A percentile compares a stretch with the other conserved stretches of the same genome.
Evolutionary conservation across 495 filamentous ascomycete species (phyloP).

Genomic region (Daldinia loculata): DNA sequence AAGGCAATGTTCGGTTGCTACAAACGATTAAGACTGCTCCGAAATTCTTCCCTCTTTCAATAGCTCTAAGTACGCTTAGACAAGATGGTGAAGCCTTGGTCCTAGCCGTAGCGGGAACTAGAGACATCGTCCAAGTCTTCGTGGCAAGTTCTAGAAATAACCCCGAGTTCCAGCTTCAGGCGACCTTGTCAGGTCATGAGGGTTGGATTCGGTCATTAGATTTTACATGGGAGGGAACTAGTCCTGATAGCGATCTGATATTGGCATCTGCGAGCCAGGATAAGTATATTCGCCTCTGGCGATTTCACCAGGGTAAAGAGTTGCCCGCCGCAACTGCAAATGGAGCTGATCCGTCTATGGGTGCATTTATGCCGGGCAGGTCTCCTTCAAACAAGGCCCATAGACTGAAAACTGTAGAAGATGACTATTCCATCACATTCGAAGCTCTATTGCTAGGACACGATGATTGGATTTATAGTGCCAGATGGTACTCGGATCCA

Average conservation of each 20-base stretch:
- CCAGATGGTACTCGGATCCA: constrained; percentile 66
- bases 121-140: constrained; percentile 78
- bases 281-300: constrained; percentile 96
- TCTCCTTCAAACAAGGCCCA: constrained; percentile 90
- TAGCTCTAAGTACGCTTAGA: constrained; percentile 70
- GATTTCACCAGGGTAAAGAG: constrained; percentile 73
- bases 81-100: constrained; percentile 59
- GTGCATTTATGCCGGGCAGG: constrained; percentile 65
- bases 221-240: constrained; percentile 70
- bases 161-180: constrained; percentile 72
- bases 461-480: constrained; percentile 97
- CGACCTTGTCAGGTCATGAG: constrained; percentile 88
- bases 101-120: constrained; percentile 86
- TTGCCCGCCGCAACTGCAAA: constrained; percentile 59
- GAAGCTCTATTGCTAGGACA: constrained; percentile 95
- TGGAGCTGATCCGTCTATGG: constrained; percentile 54
- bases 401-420: constrained; percentile 61
- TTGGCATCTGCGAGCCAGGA: constrained; percentile 96
- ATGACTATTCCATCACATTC: constrained; percentile 82
- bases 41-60: constrained; percentile 79
- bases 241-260: constrained; percentile 69
- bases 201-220: constrained; percentile 90
- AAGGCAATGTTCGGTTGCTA: constrained; percentile 59
- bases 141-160: constrained; percentile 52
- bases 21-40: constrained; percentile 79